Evolutionary conservation across 345 rosid genomes (phyloP), one percentile per base, ranked within the genome.

Genomic region (Aquilaria malaccensis): DNA sequence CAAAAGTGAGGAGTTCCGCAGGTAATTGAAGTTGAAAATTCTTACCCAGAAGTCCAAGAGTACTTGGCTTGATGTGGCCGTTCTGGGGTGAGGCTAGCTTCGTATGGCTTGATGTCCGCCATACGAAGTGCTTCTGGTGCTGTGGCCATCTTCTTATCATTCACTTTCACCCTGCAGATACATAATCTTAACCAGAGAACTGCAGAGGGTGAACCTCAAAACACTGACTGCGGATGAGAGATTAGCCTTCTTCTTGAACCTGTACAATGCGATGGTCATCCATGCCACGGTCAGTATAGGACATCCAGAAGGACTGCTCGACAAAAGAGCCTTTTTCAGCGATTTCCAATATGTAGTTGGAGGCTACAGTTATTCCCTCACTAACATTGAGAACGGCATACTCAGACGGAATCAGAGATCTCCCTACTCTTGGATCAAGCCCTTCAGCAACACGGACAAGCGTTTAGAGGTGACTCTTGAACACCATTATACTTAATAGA

Each of bases 221-320:
- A 72, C 66, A 63, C 77, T 90, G 46, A 72, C 87, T 2, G 64
- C 64, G 2, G 75, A 82, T 14, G 96, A 90, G 76, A 87, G 75
- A 66, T 65, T 84, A 64, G 80, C 95, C 2, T 88, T 94, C 76
- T 94, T 90, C 71, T 59, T 94, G 73, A 94, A 94, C 77, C 69
- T 94, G 70, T 71, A 87, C 73, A 90, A 94, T 53, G 92, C 97
- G 30, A 94, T 94, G 99, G 87, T 82, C 55, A 88, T 94, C 64
- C 97, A 94, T 74, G 96, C 95, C 11, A 70, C 80, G 41, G 82
- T 90, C 55, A 86, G 87, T 70, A 66, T 81, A 3, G 92, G 92
- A 13, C 76, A 73, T 32, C 84, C 89, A 0, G 85, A 78, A 47
- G 90, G 97, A 68, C 59, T 84, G 33, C 72, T 83, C 3, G 95